Conservation (phyloP, 139 green algal genomes). For the Volvox africanus region DNA sequence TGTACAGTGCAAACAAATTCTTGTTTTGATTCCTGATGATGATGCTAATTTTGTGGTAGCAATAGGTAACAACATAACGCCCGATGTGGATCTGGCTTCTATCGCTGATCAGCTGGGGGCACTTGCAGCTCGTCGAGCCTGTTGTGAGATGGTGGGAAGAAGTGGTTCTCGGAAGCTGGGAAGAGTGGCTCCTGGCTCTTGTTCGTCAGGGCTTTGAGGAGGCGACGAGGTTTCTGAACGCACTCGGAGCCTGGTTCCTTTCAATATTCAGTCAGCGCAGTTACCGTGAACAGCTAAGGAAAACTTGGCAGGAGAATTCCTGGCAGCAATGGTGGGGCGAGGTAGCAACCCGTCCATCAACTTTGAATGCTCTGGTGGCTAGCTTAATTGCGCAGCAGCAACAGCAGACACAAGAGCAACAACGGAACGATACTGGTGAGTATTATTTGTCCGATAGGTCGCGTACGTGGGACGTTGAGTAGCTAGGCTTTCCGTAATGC, state of each 20-base stretch:
- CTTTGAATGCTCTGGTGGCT: constrained; percentile 58
- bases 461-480: too few relatives aligned
- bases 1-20: too few relatives aligned
- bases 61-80: too few relatives aligned
- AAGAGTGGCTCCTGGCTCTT: constrained; percentile 48
- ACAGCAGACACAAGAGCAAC: not conserved
- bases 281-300: constrained; percentile 50
- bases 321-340: constrained; percentile 56
- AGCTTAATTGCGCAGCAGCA: constrained; percentile 21
- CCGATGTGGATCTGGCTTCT: constrained; percentile 20
- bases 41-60: too few relatives aligned
- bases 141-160: constrained; percentile 56
- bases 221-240: constrained; percentile 45
- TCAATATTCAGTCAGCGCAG: constrained; percentile 50
- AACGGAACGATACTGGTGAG: not conserved
- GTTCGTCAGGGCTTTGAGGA: constrained; percentile 58
- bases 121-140: constrained; percentile 45
- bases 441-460: not conserved
- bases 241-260: constrained; percentile 43
- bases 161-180: constrained; percentile 41
- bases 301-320: constrained; percentile 51
- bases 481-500: too few relatives aligned
- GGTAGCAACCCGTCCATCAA: constrained; percentile 38
- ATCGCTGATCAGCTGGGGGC: not conserved
- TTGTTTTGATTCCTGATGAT: too few relatives aligned